Evolutionary conservation across 2,329 filamentous ascomycete species (phyloP).

Genomic region (Teratosphaeria epicoccoides): DNA sequence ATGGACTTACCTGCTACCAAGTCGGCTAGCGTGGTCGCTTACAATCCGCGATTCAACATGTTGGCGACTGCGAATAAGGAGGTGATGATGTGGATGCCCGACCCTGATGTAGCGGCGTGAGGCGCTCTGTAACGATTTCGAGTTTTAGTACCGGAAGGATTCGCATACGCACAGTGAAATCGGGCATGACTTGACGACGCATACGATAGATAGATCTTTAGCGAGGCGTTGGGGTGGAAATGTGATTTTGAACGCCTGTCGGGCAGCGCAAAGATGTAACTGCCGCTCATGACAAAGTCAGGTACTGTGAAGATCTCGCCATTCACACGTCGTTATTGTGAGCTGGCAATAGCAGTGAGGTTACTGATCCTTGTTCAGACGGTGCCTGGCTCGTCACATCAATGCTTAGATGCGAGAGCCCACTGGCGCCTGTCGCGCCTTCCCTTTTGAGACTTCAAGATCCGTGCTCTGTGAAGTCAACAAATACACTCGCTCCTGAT

Average conservation of each 20-base stretch:
- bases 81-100: conserved; percentile 39
- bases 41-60: conserved; percentile 87
- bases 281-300: background rate
- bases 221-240: background rate
- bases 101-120: conserved; percentile 26
- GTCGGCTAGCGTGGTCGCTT: conserved; percentile 65
- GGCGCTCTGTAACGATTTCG: background rate
- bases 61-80: conserved; percentile 84
- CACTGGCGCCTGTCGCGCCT: background rate
- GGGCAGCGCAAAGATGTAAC: background rate
- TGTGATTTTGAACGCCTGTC: background rate
- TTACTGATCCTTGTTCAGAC: background rate
- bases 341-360: background rate
- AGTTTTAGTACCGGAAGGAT: no score
- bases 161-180: no score
- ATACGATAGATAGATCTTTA: background rate
- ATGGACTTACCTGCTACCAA: conserved; percentile 53
- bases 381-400: background rate
- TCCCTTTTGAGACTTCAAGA: background rate
- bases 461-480: background rate
- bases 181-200: no score
- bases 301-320: background rate
- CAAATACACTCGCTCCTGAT: background rate
- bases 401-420: background rate
- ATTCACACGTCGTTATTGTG: background rate